Evolutionary conservation across 202 grass and related monocot species (phyloP), one percentile per base, ranked within the genome.

Genomic region (Eragrostis tef): DNA sequence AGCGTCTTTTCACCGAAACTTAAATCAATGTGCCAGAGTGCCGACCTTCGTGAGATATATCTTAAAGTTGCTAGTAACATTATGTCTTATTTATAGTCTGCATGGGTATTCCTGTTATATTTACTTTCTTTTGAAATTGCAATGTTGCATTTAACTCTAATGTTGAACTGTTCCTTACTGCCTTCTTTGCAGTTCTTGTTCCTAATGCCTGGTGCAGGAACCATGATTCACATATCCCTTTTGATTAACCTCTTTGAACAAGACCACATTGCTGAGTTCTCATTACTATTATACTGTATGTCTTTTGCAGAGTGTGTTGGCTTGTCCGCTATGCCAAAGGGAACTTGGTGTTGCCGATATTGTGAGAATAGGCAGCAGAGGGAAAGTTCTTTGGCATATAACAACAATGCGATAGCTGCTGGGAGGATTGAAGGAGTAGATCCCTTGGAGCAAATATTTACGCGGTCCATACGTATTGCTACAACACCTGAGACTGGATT

Each of bases 371-470:
- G 90, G 39, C 74, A 93, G 86, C 92, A 88, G 73, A 91, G 90
- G 74, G 92, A 94, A 77, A 66, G 84, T 64, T 89, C 62, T 86
- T 82, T 94, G 64, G 86, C 91, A 31, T 88, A 81, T 76, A 94
- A 94, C 73, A 86, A 85, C 86, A 94, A 94, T 87, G 91, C 91
- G 44, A 90, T 85, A 78, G 91, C 91, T 59, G 91, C 91, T 84
- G 91, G 91, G 64, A 89, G 88, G 75, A 68, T 94, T 83, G 95
- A 89, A 36, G 84, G 88, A 84, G 79, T 91, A 83, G 95, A 94
- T 81, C 83, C 90, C 53, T 89, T 98, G 24, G 92, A 91, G 62
- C 90, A 98, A 81, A 98, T 98, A 91, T 92, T 90, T 73, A 89
- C 83, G 34, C 84, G 87, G 54, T 89, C 86, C 3, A 94, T 89